A percentile compares a stretch with the other conserved stretches of the same genome.
Evolutionary conservation across 805 yeast species (phyloP).

Genomic region (Blastobotrys terrestris): DNA sequence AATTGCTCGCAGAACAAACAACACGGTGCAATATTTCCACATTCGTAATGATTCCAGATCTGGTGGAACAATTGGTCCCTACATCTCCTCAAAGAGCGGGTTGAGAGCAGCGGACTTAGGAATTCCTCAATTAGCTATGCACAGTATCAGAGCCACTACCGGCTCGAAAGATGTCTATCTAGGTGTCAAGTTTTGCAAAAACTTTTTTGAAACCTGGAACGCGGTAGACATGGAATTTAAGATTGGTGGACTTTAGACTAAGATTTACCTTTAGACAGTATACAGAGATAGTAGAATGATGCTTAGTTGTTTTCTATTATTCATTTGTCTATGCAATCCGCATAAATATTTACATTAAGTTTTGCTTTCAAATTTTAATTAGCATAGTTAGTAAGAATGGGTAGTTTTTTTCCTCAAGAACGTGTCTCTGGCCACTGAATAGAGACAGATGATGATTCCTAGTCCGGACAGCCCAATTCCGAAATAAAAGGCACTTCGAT

Average conservation of each 20-base stretch:
- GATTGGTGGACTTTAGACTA: constrained; percentile 5
- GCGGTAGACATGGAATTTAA: constrained; percentile 29
- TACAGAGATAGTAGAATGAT: neutral
- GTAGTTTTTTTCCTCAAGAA: neutral
- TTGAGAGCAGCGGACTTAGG: constrained; percentile 59
- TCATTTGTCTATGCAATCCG: too few relatives aligned
- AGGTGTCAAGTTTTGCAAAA: constrained; percentile 62
- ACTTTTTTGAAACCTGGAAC: constrained; percentile 64
- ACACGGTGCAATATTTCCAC: constrained; percentile 69
- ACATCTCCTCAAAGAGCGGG: constrained; percentile 36
- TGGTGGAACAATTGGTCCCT: constrained; percentile 83
- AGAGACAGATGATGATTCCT: constrained; percentile 32
- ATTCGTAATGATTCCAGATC: constrained; percentile 77
- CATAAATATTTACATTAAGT: neutral
- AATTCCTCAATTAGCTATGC: constrained; percentile 81
- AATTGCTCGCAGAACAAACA: constrained; percentile 56
- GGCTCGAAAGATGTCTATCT: constrained; percentile 71
- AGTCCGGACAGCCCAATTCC: constrained; percentile 56
- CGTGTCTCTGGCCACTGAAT: neutral
- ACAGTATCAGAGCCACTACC: constrained; percentile 73
- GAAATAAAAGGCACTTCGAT: constrained; percentile 51
- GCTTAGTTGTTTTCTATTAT: too few relatives aligned
- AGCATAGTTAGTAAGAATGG: neutral
- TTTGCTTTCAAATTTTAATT: neutral
- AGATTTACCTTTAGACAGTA: neutral